These are phyloP conservation scores for Claviceps digitariae DNA, from an alignment of 2,329 filamentous ascomycete genomes.

Conservation along the genomic window DNA sequence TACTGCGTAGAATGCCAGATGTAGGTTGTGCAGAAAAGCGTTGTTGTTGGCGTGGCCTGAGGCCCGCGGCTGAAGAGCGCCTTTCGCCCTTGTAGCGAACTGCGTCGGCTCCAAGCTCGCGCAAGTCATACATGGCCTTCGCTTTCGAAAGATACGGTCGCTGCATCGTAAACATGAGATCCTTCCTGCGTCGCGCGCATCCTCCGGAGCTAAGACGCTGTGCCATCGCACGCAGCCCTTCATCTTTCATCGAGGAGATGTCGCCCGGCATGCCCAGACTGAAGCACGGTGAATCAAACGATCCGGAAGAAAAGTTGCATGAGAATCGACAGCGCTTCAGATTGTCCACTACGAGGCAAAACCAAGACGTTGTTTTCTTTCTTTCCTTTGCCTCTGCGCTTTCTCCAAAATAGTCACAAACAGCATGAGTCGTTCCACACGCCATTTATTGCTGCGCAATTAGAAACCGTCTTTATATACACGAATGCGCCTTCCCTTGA, in stretches of 20 bases:
- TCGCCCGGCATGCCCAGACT: background rate
- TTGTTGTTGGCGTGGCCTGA: background rate
- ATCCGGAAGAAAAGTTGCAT: background rate
- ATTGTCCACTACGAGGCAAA: background rate
- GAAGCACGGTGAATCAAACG: background rate
- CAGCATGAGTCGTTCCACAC: background rate
- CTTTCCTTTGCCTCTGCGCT: background rate
- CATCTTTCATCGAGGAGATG: background rate
- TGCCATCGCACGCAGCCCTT: background rate
- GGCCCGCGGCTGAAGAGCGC: background rate
- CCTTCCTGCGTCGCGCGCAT: background rate
- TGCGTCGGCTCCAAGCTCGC: background rate
- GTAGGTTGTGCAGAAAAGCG: background rate
- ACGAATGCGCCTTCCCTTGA: background rate
- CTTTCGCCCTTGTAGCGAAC: background rate
- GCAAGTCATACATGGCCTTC: background rate
- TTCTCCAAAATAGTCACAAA: background rate
- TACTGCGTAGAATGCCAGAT: background rate
- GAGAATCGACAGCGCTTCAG: background rate
- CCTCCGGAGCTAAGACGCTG: background rate
- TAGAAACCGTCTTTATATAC: background rate
- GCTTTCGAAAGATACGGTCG: background rate
- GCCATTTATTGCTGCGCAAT: background rate
- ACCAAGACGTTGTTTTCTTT: too few relatives aligned
- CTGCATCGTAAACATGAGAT: background rate